Evolutionary conservation across 108 stramenopile genomes (phyloP).

Genomic region (Skeletonema potamos): DNA sequence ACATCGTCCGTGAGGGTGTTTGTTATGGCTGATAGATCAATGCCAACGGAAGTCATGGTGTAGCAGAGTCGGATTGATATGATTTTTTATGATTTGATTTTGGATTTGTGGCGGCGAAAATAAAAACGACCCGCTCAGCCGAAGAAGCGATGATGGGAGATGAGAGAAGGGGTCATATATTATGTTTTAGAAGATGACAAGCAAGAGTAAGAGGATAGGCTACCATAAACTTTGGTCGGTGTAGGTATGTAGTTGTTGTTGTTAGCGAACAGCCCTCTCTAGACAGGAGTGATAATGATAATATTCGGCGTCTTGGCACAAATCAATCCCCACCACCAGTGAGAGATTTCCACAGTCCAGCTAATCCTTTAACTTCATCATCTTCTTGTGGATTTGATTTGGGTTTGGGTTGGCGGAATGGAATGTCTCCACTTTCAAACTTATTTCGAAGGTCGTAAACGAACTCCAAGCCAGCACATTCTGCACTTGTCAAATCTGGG

Average conservation of each 20-base stretch:
- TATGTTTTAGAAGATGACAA: too few species aligned
- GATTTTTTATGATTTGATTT: too few species aligned
- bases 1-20: conserved; percentile 52
- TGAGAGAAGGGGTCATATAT: too few species aligned
- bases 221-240: too few species aligned
- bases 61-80: too few species aligned
- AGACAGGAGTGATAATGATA: too few species aligned
- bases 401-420: conserved; percentile 75
- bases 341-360: conserved; percentile 57
- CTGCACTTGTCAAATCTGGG: conserved; percentile 83
- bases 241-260: too few species aligned
- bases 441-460: conserved; percentile 86
- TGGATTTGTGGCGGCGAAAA: not conserved
- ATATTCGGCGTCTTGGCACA: not conserved
- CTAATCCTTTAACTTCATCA: conserved; percentile 47
- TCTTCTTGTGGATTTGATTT: conserved; percentile 20
- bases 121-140: too few species aligned
- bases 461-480: conserved; percentile 73
- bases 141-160: too few species aligned
- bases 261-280: too few species aligned
- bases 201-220: too few species aligned
- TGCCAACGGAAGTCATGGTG: not conserved
- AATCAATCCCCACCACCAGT: conserved; percentile 45
- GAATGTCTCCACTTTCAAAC: conserved; percentile 82
- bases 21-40: conserved; percentile 14